phyloP scores from a whole-genome alignment of 169 alveolate genomes.

The Eimeria tenella region DNA sequence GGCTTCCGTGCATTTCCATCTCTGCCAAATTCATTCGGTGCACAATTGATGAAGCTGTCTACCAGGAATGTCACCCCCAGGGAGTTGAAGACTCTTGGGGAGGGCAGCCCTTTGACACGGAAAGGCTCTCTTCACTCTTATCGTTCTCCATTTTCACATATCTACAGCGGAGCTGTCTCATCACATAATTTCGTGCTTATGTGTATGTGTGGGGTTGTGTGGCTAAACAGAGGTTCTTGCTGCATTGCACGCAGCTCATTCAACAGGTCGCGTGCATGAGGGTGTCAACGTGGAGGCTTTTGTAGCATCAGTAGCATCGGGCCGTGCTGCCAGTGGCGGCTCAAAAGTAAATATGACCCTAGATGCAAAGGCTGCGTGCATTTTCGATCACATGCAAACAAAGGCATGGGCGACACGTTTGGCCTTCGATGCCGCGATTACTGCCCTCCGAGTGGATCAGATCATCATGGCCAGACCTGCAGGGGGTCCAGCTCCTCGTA shows the following conservation, averaged over 20 bases:
- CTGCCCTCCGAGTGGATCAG: conserved; percentile 98
- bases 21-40: neutral
- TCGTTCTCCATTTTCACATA: too few relatives aligned
- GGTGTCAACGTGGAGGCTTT: conserved; percentile 86
- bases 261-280: conserved; percentile 84
- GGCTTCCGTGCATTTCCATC: neutral
- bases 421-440: conserved; percentile 98
- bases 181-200: neutral
- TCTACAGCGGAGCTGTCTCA: neutral
- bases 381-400: conserved; percentile 95
- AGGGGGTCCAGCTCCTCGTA: conserved; percentile 97
- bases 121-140: too few relatives aligned
- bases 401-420: conserved; percentile 97
- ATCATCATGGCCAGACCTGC: conserved; percentile 99
- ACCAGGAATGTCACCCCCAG: too few relatives aligned
- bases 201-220: neutral
- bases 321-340: neutral
- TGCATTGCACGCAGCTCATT: conserved; percentile 88
- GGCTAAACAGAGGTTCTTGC: conserved; percentile 84
- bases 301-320: neutral
- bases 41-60: neutral
- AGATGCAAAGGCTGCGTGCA: conserved; percentile 75
- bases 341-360: conserved; percentile 24
- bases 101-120: too few relatives aligned
- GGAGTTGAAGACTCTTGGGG: too few relatives aligned